Evolutionary conservation across 1,284 basidiomycete genomes (phyloP).

Genomic region (Boletus semigastroideus): DNA sequence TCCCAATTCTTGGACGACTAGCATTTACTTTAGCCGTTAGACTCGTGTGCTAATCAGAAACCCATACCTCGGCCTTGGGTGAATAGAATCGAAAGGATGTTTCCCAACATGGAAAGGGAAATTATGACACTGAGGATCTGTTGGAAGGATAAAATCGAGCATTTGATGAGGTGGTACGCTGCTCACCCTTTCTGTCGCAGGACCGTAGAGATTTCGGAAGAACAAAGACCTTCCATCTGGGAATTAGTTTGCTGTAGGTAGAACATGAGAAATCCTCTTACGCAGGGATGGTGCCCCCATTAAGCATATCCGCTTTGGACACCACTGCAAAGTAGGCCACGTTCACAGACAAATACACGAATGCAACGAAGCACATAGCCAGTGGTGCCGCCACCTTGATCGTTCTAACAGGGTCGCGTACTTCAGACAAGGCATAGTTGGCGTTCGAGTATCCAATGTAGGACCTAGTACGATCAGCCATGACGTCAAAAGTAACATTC

Average conservation of each 20-base stretch:
- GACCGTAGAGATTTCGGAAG: conserved; percentile 67
- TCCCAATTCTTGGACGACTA: conserved; percentile 71
- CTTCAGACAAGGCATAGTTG: conserved; percentile 70
- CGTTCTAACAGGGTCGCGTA: conserved; percentile 63
- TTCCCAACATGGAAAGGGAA: conserved; percentile 62
- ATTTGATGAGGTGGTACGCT: background rate
- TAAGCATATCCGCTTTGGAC: conserved; percentile 61
- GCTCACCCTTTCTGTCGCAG: conserved; percentile 52
- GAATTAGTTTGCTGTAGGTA: conserved; percentile 1
- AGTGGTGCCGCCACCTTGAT: conserved; percentile 66
- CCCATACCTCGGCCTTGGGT: conserved; percentile 57
- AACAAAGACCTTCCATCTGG: conserved; percentile 50
- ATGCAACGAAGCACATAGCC: conserved; percentile 54
- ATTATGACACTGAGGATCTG: conserved; percentile 61
- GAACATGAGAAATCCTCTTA: conserved; percentile 33
- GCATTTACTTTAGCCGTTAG: background rate
- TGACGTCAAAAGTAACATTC: background rate
- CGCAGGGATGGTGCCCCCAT: conserved; percentile 63
- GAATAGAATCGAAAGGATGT: conserved; percentile 60
- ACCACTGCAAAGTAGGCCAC: conserved; percentile 72
- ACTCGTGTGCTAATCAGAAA: background rate
- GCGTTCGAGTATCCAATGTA: conserved; percentile 70
- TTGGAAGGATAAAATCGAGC: conserved; percentile 19
- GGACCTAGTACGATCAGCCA: conserved; percentile 44
- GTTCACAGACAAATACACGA: conserved; percentile 62